Conservation (phyloP, 805 yeast genomes). For the Cyberlindnera veronae region DNA sequence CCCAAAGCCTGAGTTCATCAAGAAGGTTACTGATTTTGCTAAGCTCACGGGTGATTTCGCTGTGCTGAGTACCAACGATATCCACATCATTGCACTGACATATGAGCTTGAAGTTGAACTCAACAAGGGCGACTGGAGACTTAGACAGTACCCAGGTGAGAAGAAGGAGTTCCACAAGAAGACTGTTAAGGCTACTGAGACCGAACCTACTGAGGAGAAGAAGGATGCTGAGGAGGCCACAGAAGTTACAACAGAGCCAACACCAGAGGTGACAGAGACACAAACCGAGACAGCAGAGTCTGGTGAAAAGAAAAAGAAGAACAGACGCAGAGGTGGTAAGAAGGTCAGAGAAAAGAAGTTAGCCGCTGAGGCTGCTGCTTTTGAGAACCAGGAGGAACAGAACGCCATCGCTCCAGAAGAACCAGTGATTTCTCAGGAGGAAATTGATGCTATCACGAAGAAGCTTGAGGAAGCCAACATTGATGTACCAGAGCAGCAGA, state of each 20-base stretch:
- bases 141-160: slow-evolving; percentile 75
- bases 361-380: slow-evolving; percentile 32
- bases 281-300: not conserved
- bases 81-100: slow-evolving; percentile 87
- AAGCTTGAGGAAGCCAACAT: slow-evolving; percentile 5
- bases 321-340: slow-evolving; percentile 61
- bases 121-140: slow-evolving; percentile 64
- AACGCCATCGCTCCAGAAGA: slow-evolving; percentile 13
- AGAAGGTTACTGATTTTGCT: slow-evolving; percentile 71
- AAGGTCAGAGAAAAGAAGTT: slow-evolving; percentile 59
- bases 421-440: slow-evolving; percentile 6
- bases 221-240: slow-evolving; percentile 6
- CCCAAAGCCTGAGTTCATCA: slow-evolving; percentile 63
- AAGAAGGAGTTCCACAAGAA: slow-evolving; percentile 22
- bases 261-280: slow-evolving; percentile 2
- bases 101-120: slow-evolving; percentile 79
- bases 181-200: slow-evolving; percentile 7
- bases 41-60: slow-evolving; percentile 86
- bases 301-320: slow-evolving; percentile 33
- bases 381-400: slow-evolving; percentile 28
- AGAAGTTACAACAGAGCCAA: slow-evolving; percentile 11
- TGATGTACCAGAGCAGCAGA: slow-evolving; percentile 7
- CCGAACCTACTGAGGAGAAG: slow-evolving; percentile 8
- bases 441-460: slow-evolving; percentile 7
- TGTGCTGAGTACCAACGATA: slow-evolving; percentile 86